Evolutionary conservation across 306 rosid genomes (phyloP), one percentile per base, ranked within the genome.

Genomic region (Vachellia collinsii): DNA sequence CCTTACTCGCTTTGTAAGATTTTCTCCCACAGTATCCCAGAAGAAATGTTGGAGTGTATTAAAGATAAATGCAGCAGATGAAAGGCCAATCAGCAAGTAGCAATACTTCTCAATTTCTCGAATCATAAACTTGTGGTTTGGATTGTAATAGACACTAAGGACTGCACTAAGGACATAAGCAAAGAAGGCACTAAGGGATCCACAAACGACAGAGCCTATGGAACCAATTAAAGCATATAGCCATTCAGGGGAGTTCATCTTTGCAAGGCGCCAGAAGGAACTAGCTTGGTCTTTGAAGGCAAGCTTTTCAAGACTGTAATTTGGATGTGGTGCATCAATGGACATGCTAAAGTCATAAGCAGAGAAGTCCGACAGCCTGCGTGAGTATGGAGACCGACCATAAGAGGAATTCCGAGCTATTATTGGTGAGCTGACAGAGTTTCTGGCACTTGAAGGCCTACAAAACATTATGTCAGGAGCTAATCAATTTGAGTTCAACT

Each of bases 241-340:
- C 98, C 97, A 93, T 73, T 95, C 99, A 4, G 99, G 99, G 64
- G 99, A 95, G 89, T 95, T 95, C 99, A 95, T 93, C 84, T 95
- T 95, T 22, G 93, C 98, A 22, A 95, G 97, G 75, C 99, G 91
- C 99, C 99, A 95, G 83, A 95, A 95, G 72, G 99, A 95, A 88
- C 97, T 85, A 5, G 98, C 98, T 86, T 95, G 99, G 77, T 93
- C 96, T 83, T 95, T 95, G 81, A 95, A 95, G 68, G 96, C 85
- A 13, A 95, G 97, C 83, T 95, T 93, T 88, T 92, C 99, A 0
- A 80, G 92, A 75, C 93, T 88, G 88, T 94, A 91, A 85, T 84
- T 94, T 75, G 98, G 91, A 75, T 90, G 86, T 6, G 96, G 82
- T 59, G 94, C 94, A 82, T 93, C 97, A 16, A 91, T 87, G 73